These are phyloP conservation scores for Blastocrithidia nonstop DNA, from an alignment of 208 protist genomes.

Conservation along the genomic window DNA sequence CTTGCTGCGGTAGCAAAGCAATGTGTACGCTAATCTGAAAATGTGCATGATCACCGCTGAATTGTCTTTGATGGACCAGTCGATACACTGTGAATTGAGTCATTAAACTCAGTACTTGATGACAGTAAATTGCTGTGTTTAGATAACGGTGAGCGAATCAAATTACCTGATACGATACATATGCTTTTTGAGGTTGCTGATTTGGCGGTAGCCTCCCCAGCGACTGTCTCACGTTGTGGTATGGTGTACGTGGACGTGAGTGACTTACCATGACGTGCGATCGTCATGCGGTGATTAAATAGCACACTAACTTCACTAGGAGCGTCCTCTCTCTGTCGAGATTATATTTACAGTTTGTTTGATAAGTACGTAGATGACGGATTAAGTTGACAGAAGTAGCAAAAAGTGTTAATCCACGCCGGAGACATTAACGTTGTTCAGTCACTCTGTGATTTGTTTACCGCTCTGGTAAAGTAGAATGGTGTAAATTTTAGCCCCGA, in stretches of 20 bases:
- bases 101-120: constrained; percentile 97
- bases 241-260: constrained; percentile 95
- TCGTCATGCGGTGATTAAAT: constrained; percentile 81
- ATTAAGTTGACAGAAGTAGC: constrained; percentile 74
- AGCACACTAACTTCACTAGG: constrained; percentile 40
- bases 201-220: constrained; percentile 94
- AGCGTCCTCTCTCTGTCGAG: constrained; percentile 27
- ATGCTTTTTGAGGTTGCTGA: constrained; percentile 96
- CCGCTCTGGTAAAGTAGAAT: constrained; percentile 59
- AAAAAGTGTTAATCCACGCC: constrained; percentile 73
- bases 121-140: constrained; percentile 97
- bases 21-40: constrained; percentile 69
- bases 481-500: constrained; percentile 29
- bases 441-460: constrained; percentile 87
- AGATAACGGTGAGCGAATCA: constrained; percentile 95
- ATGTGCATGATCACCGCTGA: constrained; percentile 86
- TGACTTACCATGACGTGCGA: constrained; percentile 88
- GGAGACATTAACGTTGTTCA: constrained; percentile 88
- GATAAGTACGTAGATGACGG: constrained; percentile 71
- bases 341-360: constrained; percentile 84
- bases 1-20: constrained; percentile 83
- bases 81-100: constrained; percentile 98
- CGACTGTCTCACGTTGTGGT: constrained; percentile 96
- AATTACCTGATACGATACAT: constrained; percentile 90
- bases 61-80: constrained; percentile 98